These are phyloP conservation scores for Skeletonema grethae DNA, from an alignment of 108 stramenopile genomes.

Conservation along the genomic window DNA sequence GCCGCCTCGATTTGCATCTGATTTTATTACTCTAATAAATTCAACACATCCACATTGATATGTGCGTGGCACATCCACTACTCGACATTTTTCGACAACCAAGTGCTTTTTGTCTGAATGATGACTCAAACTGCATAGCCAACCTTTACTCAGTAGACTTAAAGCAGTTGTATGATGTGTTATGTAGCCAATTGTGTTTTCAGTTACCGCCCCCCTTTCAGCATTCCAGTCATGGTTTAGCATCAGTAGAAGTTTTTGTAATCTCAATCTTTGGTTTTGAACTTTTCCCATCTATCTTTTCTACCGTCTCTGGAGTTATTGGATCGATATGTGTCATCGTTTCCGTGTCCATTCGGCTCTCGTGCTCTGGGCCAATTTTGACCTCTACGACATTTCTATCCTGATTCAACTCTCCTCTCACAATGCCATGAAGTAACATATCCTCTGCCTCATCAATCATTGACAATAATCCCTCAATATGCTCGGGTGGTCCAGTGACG, in stretches of 20 bases:
- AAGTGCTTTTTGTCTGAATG: neutral
- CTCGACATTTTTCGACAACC: neutral
- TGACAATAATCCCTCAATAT: conserved; percentile 64
- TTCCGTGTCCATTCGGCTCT: conserved; percentile 48
- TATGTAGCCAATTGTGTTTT: neutral
- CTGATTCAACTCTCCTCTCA: conserved; percentile 75
- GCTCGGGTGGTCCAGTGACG: conserved; percentile 57
- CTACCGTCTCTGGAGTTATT: conserved; percentile 68
- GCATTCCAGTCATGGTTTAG: conserved; percentile 1
- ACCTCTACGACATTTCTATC: conserved; percentile 65
- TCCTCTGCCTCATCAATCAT: conserved; percentile 88
- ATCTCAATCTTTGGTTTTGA: conserved; percentile 31
- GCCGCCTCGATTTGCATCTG: too few relatives aligned
- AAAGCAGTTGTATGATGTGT: too few relatives aligned
- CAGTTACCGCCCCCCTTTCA: neutral
- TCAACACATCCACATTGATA: too few relatives aligned
- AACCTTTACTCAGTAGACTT: neutral
- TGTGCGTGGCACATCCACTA: too few relatives aligned
- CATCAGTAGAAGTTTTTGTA: conserved; percentile 18
- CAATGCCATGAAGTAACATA: conserved; percentile 81
- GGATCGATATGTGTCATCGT: conserved; percentile 73
- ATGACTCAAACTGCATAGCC: neutral
- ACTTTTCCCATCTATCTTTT: conserved; percentile 30
- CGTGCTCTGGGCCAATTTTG: conserved; percentile 74
- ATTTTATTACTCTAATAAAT: too few relatives aligned